Conservation (phyloP, 208 protist species). For the Crithidia expoeki region DNA sequence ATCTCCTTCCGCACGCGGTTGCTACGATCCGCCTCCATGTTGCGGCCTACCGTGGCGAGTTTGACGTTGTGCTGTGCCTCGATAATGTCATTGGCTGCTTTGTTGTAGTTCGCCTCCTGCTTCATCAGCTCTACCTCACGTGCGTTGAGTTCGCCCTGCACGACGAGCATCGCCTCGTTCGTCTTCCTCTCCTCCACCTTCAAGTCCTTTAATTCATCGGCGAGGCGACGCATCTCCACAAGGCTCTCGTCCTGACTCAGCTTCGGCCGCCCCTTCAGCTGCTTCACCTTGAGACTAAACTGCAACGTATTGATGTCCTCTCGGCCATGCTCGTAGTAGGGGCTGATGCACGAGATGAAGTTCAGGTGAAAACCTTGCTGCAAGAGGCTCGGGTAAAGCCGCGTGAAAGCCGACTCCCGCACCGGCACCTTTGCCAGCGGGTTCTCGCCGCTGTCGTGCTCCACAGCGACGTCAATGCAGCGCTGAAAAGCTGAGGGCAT, state of each 20-base stretch:
- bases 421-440: slow-evolving; percentile 82
- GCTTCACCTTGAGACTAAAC: slow-evolving; percentile 59
- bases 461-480: slow-evolving; percentile 83
- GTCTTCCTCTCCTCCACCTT: slow-evolving; percentile 66
- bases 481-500: slow-evolving; percentile 81
- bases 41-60: slow-evolving; percentile 53
- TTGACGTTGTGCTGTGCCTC: slow-evolving; percentile 47
- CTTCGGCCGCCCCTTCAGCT: slow-evolving; percentile 67
- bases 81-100: slow-evolving; percentile 32
- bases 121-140: slow-evolving; percentile 89
- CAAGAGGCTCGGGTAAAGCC: slow-evolving; percentile 70
- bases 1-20: slow-evolving; percentile 36
- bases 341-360: slow-evolving; percentile 77
- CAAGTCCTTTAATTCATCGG: slow-evolving; percentile 83
- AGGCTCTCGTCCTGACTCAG: slow-evolving; percentile 77
- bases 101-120: slow-evolving; percentile 76
- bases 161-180: slow-evolving; percentile 64
- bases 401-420: slow-evolving; percentile 81
- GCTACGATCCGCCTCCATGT: slow-evolving; percentile 52
- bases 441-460: slow-evolving; percentile 88
- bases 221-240: slow-evolving; percentile 73
- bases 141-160: slow-evolving; percentile 84
- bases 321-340: slow-evolving; percentile 81
- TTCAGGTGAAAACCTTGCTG: slow-evolving; percentile 78
- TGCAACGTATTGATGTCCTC: slow-evolving; percentile 75